Evolutionary conservation across 108 stramenopile genomes (phyloP).

Genomic region (Licmophora abbreviata): DNA sequence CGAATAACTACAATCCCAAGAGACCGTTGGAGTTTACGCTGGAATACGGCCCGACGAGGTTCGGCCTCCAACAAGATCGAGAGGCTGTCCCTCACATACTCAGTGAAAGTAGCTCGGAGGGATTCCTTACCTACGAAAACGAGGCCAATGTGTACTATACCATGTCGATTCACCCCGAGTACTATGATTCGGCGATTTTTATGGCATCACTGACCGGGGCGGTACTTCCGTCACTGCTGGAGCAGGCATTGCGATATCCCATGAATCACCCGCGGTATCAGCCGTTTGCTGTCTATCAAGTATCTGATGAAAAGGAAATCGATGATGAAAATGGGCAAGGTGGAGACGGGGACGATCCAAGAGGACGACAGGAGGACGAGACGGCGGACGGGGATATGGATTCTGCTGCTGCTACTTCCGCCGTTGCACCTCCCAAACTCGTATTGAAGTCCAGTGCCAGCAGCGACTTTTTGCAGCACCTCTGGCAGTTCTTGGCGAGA

Average conservation of each 20-base stretch:
- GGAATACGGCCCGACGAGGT: slow-evolving; percentile 75
- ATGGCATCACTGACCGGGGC: slow-evolving; percentile 78
- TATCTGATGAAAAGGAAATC: slow-evolving; percentile 14
- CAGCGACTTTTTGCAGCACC: slow-evolving; percentile 54
- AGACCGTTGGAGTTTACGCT: slow-evolving; percentile 67
- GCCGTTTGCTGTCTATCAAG: slow-evolving; percentile 57
- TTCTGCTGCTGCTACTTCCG: background rate
- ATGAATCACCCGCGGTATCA: slow-evolving; percentile 60
- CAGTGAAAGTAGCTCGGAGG: slow-evolving; percentile 10
- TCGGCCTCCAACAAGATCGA: slow-evolving; percentile 48
- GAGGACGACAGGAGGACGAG: too few species aligned
- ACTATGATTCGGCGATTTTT: slow-evolving; percentile 60
- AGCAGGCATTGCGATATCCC: slow-evolving; percentile 52
- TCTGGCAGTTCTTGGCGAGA: slow-evolving; percentile 55
- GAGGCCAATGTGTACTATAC: slow-evolving; percentile 57
- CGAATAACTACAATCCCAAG: slow-evolving; percentile 14
- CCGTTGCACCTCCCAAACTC: slow-evolving; percentile 5
- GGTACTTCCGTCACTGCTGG: slow-evolving; percentile 57
- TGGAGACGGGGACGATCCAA: slow-evolving; percentile 10
- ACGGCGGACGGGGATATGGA: background rate
- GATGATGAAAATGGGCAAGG: background rate
- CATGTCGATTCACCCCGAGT: slow-evolving; percentile 38
- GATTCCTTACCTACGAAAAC: slow-evolving; percentile 60
- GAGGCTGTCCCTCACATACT: slow-evolving; percentile 46
- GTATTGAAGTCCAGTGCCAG: slow-evolving; percentile 44